These are phyloP conservation scores for Hydrangea macrophylla DNA, from an alignment of 148 eudicot species.

Conservation along the genomic window DNA sequence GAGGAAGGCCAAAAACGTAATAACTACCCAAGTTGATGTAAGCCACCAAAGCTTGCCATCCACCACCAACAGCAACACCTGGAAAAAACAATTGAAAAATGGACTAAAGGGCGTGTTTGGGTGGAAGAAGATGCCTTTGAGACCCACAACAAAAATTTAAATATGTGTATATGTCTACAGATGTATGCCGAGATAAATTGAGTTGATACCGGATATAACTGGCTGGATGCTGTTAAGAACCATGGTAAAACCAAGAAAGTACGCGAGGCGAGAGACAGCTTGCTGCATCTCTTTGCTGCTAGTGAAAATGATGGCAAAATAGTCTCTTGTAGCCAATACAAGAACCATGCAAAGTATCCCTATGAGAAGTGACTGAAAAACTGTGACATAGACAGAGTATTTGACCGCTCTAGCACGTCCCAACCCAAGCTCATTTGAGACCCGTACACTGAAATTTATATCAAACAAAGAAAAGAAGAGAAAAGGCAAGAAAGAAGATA, in stretches of 20 bases:
- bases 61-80: conserved; percentile 88
- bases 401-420: conserved; percentile 66
- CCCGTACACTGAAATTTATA: conserved; percentile 72
- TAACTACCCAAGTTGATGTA: conserved; percentile 72
- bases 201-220: conserved; percentile 70
- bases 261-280: conserved; percentile 60
- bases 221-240: conserved; percentile 82
- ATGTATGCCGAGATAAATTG: not conserved
- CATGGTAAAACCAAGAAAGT: conserved; percentile 81
- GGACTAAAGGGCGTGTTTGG: not conserved
- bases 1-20: conserved; percentile 65
- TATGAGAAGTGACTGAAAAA: conserved; percentile 63
- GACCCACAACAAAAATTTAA: not conserved
- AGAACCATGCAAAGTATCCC: conserved; percentile 56
- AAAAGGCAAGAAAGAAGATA: not conserved
- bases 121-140: not conserved
- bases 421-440: conserved; percentile 76
- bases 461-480: conserved; percentile 8
- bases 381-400: conserved; percentile 55
- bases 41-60: conserved; percentile 84
- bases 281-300: conserved; percentile 42
- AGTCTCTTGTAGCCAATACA: conserved; percentile 39
- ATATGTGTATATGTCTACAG: no score
- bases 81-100: not conserved
- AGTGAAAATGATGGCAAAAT: conserved; percentile 60